Evolutionary conservation across 169 alveolate genomes (phyloP), one percentile per base, ranked within the genome.

Genomic region (Eimeria acervulina): DNA sequence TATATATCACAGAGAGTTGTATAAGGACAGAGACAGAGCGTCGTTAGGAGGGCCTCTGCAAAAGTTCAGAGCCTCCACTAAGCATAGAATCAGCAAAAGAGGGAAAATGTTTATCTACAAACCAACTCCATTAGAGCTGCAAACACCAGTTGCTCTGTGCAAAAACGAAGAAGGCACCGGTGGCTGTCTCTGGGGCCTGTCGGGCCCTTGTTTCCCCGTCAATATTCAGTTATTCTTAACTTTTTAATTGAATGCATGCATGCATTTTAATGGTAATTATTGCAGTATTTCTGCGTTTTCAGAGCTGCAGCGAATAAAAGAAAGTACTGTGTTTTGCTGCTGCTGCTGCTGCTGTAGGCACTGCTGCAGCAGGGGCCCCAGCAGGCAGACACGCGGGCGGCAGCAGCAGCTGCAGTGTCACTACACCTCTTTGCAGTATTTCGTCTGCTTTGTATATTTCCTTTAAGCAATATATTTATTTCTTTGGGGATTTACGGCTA

Each of bases 391-490:
- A 70, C 44, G 81, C 81, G 28, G 44, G 81, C 42, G 44, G 4
- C 81, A 28, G 81, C 44, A 70, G 47, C 81, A 8, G 81, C 38
- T 31, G 81, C 44, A 31, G 81, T 70, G 81, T 70, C 44, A 36
- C 81, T 26, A 31, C 40, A 40, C n/a, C 44, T 70, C 47, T 3
- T 44, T 31, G 81, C 81, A 59, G 68, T 59, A 5, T 59, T 0
- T 7, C 21, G 68, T 3, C 6, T 5, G 19, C 21, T 21, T 59
- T 59, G 19, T 21, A 59, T n/a, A 21, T 59, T 21, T 59, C 68
- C 7, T 70, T 31, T 15, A 70, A 31, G 28, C 28, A 31, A 70
- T 36, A 31, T 12, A 13, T 70, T 28, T 26, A 13, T 70, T 8
- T 70, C 47, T 0, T 36, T 28, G 44, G 81, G 28, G 44, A 26